Conservation (phyloP, 2,329 filamentous ascomycete species). For the Penicillium sp. region DNA sequence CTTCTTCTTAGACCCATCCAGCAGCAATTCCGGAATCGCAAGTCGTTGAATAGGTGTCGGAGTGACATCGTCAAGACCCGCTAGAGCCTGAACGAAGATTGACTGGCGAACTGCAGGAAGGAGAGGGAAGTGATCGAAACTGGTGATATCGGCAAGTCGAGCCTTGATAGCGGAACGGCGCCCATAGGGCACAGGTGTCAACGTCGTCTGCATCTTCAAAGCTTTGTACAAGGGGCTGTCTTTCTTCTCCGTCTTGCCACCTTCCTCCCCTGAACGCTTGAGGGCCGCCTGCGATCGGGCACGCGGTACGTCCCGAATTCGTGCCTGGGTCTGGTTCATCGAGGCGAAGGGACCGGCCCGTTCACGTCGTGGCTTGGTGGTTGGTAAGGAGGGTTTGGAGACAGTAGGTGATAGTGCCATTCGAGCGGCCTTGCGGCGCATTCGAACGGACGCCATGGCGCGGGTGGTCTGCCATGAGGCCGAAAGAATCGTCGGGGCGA, state of each 20-base stretch:
- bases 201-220: slow-evolving; percentile 84
- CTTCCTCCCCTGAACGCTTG: slow-evolving; percentile 39
- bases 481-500: slow-evolving; percentile 13
- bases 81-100: slow-evolving; percentile 68
- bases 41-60: slow-evolving; percentile 88
- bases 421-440: slow-evolving; percentile 36
- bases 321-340: slow-evolving; percentile 55
- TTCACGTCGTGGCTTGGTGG: slow-evolving; percentile 41
- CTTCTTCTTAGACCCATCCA: slow-evolving; percentile 47
- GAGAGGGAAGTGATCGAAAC: slow-evolving; percentile 77
- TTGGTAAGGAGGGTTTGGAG: slow-evolving; percentile 22
- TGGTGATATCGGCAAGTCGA: slow-evolving; percentile 62
- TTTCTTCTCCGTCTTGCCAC: slow-evolving; percentile 41
- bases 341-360: slow-evolving; percentile 55
- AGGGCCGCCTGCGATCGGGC: slow-evolving; percentile 41
- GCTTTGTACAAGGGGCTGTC: slow-evolving; percentile 65
- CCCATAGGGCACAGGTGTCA: slow-evolving; percentile 73
- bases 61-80: slow-evolving; percentile 67
- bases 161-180: slow-evolving; percentile 61
- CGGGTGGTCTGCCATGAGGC: slow-evolving; percentile 32
- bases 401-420: slow-evolving; percentile 40
- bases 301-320: slow-evolving; percentile 42
- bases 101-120: slow-evolving; percentile 68
- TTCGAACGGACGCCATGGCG: slow-evolving; percentile 31
- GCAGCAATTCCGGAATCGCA: slow-evolving; percentile 75